Conservation (phyloP, 2,329 filamentous ascomycete genomes). For the Beauveria sp. region DNA sequence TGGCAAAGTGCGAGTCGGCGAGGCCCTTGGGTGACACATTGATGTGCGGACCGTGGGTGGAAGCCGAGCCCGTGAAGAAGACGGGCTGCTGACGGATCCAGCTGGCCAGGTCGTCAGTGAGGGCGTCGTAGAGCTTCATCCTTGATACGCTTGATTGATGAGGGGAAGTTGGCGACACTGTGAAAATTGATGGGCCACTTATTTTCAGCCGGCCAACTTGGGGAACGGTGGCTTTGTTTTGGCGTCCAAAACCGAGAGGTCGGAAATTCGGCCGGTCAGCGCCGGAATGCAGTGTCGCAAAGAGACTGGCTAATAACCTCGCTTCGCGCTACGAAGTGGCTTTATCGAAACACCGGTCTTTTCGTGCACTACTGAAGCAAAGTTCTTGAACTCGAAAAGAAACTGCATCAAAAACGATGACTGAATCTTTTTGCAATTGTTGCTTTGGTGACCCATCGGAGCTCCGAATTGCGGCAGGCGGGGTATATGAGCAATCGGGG, state of each 20-base stretch:
- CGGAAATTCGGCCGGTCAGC: neutral
- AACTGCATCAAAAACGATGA: neutral
- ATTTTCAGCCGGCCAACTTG: neutral
- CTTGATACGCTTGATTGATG: neutral
- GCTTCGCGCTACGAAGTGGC: too few species aligned
- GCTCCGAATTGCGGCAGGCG: neutral
- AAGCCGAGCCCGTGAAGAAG: slow-evolving; percentile 72
- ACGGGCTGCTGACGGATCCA: slow-evolving; percentile 63
- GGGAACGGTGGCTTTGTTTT: neutral
- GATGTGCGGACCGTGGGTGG: slow-evolving; percentile 59
- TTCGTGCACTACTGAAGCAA: neutral
- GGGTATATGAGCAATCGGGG: neutral
- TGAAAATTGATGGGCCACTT: neutral
- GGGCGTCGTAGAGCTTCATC: slow-evolving; percentile 54
- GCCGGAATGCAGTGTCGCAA: neutral
- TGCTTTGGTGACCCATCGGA: neutral
- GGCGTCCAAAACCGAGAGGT: neutral
- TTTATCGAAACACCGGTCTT: too few species aligned
- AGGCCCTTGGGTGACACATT: slow-evolving; percentile 73
- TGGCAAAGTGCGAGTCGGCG: slow-evolving; percentile 51
- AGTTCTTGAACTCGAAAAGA: neutral
- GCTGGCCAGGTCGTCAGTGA: slow-evolving; percentile 46
- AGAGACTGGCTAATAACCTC: neutral
- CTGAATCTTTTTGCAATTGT: neutral
- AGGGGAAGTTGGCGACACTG: neutral